Base-by-base conservation (phyloP, 306 rosid genomes). In the Sesbania bispinosa region DNA sequence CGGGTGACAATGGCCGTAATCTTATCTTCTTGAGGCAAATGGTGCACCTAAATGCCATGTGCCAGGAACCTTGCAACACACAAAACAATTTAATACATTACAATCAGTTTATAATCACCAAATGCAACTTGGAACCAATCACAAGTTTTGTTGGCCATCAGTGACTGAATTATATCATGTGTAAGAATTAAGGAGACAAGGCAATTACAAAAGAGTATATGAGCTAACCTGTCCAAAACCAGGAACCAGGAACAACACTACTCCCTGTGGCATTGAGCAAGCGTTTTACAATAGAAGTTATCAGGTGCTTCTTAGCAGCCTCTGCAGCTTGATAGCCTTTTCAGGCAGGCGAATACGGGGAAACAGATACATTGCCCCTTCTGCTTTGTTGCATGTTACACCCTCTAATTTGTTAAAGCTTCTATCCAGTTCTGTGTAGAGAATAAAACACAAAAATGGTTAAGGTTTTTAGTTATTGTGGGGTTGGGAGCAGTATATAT, bases 1-100 rank as follows among this genome's bases (percentile, higher is more conserved):
- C 96, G 93, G 33, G 83, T 14, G 46, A 88, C 88, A 5, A 95
- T 38, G 0, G 91, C 96, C 5, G 97, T 97, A 82, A 95, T 89
- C 88, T 89, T 95, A n/a, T 91, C 99, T 87, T 95, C 99, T 69
- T 74, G 93, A 24, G 97, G 99, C 75, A 95, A 83, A 95, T 91
- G 16, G 99, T 95, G 83, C 96, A 91, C 72, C 99, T 91, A 47
- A 95, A 77, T 95, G 99, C 99, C 97, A 95, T 45, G 96, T 95
- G 38, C 99, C 96, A 5, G 96, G 88, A 76, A 86, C 97, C 97
- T 93, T 76, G 76, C 71, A 74, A 41, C 16, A 78, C 30, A 71
- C 43, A 32, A 11, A 45, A 68, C 19, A 43, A 43, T 46, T 14
- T 18, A n/a, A 48, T n/a, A n/a, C 11, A 59, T 51, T 10, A 14